Evolutionary conservation across 2,329 filamentous ascomycete genomes (phyloP).

Genomic region (Calonectria fujianensis): DNA sequence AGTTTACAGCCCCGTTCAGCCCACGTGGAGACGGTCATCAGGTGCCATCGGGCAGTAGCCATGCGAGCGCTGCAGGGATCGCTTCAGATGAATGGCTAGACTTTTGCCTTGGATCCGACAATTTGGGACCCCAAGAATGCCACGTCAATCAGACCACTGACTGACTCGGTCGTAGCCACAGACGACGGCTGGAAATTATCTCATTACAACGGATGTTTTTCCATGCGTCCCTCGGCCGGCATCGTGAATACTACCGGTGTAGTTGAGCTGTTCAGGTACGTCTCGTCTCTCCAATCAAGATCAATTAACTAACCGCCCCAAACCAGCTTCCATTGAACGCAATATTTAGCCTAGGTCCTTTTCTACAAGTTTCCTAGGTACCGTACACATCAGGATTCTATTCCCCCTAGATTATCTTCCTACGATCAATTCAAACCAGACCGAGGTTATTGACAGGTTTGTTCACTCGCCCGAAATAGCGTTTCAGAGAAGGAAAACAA

Average conservation of each 20-base stretch:
- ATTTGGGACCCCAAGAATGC: not conserved
- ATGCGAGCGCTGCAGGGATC: constrained; percentile 7
- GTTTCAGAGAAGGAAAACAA: not conserved
- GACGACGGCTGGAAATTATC: not conserved
- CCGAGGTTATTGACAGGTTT: not conserved
- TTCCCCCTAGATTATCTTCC: not conserved
- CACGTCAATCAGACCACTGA: not conserved
- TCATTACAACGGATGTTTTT: not conserved
- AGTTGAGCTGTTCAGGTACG: not conserved
- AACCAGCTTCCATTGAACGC: not conserved
- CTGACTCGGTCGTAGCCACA: not conserved
- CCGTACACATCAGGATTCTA: not conserved
- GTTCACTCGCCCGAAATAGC: not conserved
- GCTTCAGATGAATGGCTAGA: constrained; percentile 2
- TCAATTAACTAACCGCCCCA: not conserved
- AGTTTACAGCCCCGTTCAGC: not conserved
- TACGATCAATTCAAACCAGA: not conserved
- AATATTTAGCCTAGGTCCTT: too few species aligned
- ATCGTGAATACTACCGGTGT: not conserved
- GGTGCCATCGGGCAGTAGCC: constrained; percentile 8
- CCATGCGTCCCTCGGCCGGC: not conserved
- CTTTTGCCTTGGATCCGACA: constrained; percentile 11
- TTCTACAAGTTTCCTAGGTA: too few species aligned
- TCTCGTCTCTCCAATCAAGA: too few species aligned
- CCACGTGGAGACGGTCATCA: constrained; percentile 3